phyloP scores from a whole-genome alignment of 176 grass and related monocot species.

The Oryza meridionalis region DNA sequence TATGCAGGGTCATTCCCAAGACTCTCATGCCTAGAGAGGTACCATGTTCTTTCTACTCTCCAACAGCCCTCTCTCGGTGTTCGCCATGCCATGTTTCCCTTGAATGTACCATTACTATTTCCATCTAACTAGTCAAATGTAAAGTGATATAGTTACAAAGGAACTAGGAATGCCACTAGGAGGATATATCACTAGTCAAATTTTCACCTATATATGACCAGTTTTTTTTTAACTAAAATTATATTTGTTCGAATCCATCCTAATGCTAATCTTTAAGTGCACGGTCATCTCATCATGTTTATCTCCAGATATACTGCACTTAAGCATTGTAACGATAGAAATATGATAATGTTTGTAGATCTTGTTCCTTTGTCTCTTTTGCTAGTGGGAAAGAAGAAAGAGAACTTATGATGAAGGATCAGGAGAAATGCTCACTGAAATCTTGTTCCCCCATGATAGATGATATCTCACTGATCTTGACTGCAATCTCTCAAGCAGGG shows the following conservation, averaged over 20 bases:
- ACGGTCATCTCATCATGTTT: neutral
- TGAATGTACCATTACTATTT: neutral
- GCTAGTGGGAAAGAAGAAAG: slow-evolving; percentile 40
- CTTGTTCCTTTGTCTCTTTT: slow-evolving; percentile 33
- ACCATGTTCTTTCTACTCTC: slow-evolving; percentile 32
- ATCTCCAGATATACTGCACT: slow-evolving; percentile 20
- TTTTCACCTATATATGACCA: neutral
- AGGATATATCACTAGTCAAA: neutral
- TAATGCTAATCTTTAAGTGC: neutral
- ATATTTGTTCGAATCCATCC: neutral
- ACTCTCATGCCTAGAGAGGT: slow-evolving; percentile 65
- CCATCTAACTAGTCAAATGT: neutral
- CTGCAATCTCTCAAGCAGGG: slow-evolving; percentile 32
- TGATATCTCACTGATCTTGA: slow-evolving; percentile 43
- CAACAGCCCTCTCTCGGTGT: slow-evolving; percentile 8
- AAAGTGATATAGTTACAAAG: no score
- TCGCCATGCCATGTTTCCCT: slow-evolving; percentile 23
- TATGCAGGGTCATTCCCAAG: slow-evolving; percentile 64
- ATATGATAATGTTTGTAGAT: slow-evolving; percentile 28
- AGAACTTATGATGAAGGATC: slow-evolving; percentile 39
- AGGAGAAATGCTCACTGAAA: slow-evolving; percentile 48
- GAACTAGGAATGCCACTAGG: neutral
- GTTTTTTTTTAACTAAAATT: neutral
- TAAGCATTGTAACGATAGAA: neutral
- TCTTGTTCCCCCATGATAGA: slow-evolving; percentile 42